Percentiles rank a stretch among this genome's conserved stretches.
Conservation (phyloP, 2,329 filamentous ascomycete genomes). For the Xylariaceae sp. region DNA sequence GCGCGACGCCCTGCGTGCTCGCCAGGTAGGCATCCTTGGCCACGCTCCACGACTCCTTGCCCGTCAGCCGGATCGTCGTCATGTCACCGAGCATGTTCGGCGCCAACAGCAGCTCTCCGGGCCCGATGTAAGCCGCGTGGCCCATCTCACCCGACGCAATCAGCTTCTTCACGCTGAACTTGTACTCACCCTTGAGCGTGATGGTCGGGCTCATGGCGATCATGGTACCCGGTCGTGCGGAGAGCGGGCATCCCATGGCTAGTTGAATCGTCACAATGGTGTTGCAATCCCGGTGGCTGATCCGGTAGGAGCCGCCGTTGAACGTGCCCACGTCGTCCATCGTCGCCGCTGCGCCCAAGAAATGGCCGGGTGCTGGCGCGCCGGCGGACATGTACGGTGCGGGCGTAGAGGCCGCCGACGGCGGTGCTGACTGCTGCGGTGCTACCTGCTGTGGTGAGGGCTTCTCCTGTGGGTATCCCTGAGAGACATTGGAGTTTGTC, state of each 20-base stretch:
- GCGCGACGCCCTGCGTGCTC: constrained; percentile 78
- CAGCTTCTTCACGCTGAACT: constrained; percentile 90
- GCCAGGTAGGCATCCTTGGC: constrained; percentile 84
- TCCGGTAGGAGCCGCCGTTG: constrained; percentile 90
- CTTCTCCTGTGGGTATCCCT: constrained; percentile 34
- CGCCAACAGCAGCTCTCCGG: constrained; percentile 82
- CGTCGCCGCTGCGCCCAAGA: constrained; percentile 57
- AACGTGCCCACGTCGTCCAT: constrained; percentile 91
- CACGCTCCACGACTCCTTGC: constrained; percentile 73
- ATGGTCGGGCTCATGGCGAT: constrained; percentile 91
- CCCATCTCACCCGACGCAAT: constrained; percentile 74
- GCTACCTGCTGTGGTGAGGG: constrained; percentile 11
- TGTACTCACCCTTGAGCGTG: constrained; percentile 73
- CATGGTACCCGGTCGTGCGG: constrained; percentile 80
- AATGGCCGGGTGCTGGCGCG: constrained; percentile 48
- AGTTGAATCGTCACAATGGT: constrained; percentile 84
- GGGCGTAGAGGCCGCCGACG: constrained; percentile 20
- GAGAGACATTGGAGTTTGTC: constrained; percentile 19
- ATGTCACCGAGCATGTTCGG: constrained; percentile 80
- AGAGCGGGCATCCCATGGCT: constrained; percentile 79
- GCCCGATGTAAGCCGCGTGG: constrained; percentile 77
- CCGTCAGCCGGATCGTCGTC: constrained; percentile 68
- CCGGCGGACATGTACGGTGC: constrained; percentile 34
- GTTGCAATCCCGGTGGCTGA: constrained; percentile 88
- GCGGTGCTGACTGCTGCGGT: constrained; percentile 12